Evolutionary conservation across 2,329 filamentous ascomycete species (phyloP), one percentile per base, ranked within the genome.

Genomic region (Epicoccum sorghinum): DNA sequence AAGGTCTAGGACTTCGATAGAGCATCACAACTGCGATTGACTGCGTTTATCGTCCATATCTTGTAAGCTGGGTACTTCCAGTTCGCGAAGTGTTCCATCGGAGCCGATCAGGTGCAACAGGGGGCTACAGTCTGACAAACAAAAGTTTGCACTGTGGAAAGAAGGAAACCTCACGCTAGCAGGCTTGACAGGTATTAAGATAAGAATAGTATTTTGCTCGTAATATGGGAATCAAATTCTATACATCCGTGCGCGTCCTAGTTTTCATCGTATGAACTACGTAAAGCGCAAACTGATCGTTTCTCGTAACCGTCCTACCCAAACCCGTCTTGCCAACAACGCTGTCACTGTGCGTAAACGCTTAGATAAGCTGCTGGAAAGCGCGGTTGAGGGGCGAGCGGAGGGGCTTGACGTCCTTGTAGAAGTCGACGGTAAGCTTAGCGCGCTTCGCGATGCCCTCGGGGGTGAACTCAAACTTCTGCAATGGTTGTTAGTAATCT

Each of bases 381-480:
- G 95, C 95, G 77, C 92, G 90, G 87, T 98, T 96, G 80, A 99
- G 78, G 64, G 95, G 93, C 50, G 93, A 97, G 78, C 95, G 91
- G 73, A 97, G 75, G 43, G 80, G 84, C 81, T 93, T 93, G 76
- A 90, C 86, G 65, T 89, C 90, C 89, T 97, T 98, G 89, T 92
- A 99, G 87, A 97, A 99, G 76, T 98, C 87, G 72, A 98, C 82
- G 62, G 95, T 99, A 67, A 89, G 89, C 61, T 91, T 78, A 58
- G 93, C 95, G 71, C 95, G 92, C 89, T 98, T 97, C 81, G 90
- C 83, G 76, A 99, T 90, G 65, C 95, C 95, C 80, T 96, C 93
- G 48, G 95, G 90, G 44, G 93, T 99, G 84, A 99, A 98, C 80
- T 98, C 95, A 81, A 99, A 99, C 86, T 97, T 98, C 90, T 96